phyloP scores from a whole-genome alignment of 768 basidiomycete species.

The Hericium erinaceus region DNA sequence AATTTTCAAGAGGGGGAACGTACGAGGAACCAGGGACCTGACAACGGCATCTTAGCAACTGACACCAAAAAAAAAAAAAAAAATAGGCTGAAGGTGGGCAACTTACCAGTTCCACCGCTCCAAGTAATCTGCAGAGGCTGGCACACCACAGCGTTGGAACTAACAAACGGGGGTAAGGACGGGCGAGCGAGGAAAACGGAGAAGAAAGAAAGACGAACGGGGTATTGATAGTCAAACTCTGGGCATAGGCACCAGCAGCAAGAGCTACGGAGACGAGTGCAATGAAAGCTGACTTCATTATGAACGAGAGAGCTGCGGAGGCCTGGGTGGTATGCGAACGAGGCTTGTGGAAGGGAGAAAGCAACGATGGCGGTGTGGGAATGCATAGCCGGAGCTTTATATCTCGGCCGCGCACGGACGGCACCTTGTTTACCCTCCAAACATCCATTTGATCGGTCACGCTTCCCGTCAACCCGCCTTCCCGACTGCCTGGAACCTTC shows the following conservation, averaged over 20 bases:
- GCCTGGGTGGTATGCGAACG: conserved; percentile 15
- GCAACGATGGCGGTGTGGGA: conserved; percentile 15
- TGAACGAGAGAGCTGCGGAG: conserved; percentile 16
- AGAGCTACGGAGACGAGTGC: conserved; percentile 32
- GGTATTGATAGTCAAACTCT: conserved; percentile 50
- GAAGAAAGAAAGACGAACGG: conserved; percentile 41
- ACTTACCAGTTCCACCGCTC: conserved; percentile 49
- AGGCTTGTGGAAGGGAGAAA: conserved; percentile 20
- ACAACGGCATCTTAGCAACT: conserved; percentile 5
- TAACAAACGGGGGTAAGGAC: conserved; percentile 17
- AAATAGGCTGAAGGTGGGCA: background rate
- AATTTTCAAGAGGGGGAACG: conserved; percentile 17
- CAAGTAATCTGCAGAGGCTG: conserved; percentile 46
- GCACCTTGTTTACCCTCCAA: background rate
- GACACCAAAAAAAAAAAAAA: background rate
- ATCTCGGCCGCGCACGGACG: conserved; percentile 6
- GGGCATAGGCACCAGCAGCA: conserved; percentile 34
- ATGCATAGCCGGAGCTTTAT: background rate
- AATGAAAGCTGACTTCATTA: conserved; percentile 38
- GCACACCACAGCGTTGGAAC: conserved; percentile 43
- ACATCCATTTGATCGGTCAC: conserved; percentile 1
- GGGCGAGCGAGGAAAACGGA: background rate
- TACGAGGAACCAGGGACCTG: conserved; percentile 62
- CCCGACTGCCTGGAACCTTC: too few relatives aligned
- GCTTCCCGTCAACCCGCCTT: background rate